Base-by-base conservation (phyloP, 176 grass and related monocot genomes). In the Oryza australiensis region DNA sequence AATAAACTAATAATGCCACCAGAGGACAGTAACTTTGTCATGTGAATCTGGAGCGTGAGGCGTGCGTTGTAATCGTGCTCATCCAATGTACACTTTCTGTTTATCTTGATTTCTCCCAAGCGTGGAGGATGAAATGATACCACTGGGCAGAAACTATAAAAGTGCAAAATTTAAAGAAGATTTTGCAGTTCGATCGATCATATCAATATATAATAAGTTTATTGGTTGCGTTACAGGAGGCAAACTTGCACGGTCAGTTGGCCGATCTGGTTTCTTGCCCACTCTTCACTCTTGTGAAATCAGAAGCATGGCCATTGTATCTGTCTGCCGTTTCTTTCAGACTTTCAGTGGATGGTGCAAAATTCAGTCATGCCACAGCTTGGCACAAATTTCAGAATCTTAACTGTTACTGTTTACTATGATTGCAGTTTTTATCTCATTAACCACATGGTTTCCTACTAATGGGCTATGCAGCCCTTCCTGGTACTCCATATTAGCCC, bases 1-100 rank as follows among this genome's bases (percentile, higher is more conserved):
- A 83, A 79, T 88, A 88, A 88, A 37, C 35, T 32, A 46, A 78
- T 87, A 87, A 87, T 83, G 26, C 32, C 12, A 23, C 24, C 67
- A 59, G 13, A 30, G 71, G n/a, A 41, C 24, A 53, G 46, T 43
- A 20, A 51, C 2, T 4, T 38, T 69, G 26, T 33, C 53, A 48
- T 84, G 82, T 75, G 48, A 75, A 74, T 32, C 53, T 73, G 67
- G 43, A 66, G 63, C 30, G 32, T 8, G 60, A 64, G 15, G 23
- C 29, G 8, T 60, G 35, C 24, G 8, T 16, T 51, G 46, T 27
- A 48, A 24, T 60, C 20, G 4, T 55, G 14, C 6, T 24, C 9
- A 23, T 9, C 11, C 67, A 14, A 8, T 28, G 33, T 0, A 72
- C 27, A 23, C 5, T 64, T 23, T 66, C 10, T 45, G 26, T 67